Conservation (phyloP, 768 basidiomycete genomes). For the Pulveroboletus sp. region DNA sequence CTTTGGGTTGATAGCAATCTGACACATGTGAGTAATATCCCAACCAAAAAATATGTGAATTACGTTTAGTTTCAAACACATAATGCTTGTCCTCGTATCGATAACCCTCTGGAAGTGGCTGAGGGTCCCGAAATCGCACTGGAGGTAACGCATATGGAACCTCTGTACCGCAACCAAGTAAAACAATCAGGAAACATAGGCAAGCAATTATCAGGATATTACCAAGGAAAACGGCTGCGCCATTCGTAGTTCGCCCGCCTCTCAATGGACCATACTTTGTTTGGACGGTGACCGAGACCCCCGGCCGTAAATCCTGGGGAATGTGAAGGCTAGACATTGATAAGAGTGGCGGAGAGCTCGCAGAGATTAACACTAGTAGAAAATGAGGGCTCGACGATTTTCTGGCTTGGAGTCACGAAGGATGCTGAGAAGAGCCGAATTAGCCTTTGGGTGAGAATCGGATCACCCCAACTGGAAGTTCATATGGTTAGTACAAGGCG, state of each 20-base stretch:
- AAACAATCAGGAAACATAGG: background rate
- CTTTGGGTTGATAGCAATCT: conserved; percentile 61
- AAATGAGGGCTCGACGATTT: too few relatives aligned
- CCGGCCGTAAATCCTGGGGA: conserved; percentile 5
- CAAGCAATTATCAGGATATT: background rate
- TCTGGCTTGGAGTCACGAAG: too few relatives aligned
- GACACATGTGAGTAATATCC: background rate
- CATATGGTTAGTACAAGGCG: too few relatives aligned
- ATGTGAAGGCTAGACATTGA: background rate
- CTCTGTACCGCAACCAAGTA: conserved; percentile 45
- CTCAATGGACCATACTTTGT: conserved; percentile 57
- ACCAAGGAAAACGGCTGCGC: conserved; percentile 67
- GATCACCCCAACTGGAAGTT: too few relatives aligned
- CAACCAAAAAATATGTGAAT: conserved; percentile 8
- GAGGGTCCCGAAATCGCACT: conserved; percentile 60
- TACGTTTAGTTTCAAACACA: conserved; percentile 55
- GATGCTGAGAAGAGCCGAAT: too few relatives aligned
- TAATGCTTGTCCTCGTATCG: conserved; percentile 61
- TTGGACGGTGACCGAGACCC: conserved; percentile 28
- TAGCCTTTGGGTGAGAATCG: too few relatives aligned
- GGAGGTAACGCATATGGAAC: conserved; percentile 71
- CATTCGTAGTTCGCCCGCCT: conserved; percentile 60
- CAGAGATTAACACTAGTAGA: too few relatives aligned
- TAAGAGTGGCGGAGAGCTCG: too few relatives aligned
- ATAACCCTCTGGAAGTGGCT: conserved; percentile 50